These are phyloP conservation scores for Ophiostoma populinum DNA, from an alignment of 2,329 filamentous ascomycete genomes.

Conservation along the genomic window DNA sequence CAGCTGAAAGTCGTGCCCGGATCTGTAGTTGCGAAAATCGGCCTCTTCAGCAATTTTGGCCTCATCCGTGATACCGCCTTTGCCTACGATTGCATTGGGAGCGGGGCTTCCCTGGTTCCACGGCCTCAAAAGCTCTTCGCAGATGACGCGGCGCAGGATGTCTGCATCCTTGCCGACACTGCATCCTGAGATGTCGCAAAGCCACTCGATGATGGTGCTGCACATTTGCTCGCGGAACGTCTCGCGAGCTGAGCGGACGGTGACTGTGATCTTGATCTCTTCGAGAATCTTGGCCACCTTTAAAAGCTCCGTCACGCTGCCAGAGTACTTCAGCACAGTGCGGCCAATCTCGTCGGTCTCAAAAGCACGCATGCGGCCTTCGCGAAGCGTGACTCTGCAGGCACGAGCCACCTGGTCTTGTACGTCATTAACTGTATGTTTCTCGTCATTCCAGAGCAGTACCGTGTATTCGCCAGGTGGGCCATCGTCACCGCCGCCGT, in stretches of 20 bases:
- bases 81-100: constrained; percentile 59
- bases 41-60: constrained; percentile 30
- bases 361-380: constrained; percentile 59
- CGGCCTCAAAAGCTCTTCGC: constrained; percentile 74
- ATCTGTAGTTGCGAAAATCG: constrained; percentile 43
- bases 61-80: constrained; percentile 69
- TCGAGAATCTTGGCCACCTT: constrained; percentile 74
- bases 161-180: constrained; percentile 64
- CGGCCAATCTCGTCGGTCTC: constrained; percentile 82
- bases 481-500: constrained; percentile 52
- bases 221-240: constrained; percentile 98
- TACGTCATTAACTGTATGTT: constrained; percentile 88
- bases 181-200: constrained; percentile 81
- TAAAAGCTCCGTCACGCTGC: constrained; percentile 55
- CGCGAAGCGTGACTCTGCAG: constrained; percentile 53
- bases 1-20: constrained; percentile 21
- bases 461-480: constrained; percentile 63
- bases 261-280: constrained; percentile 90
- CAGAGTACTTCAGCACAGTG: constrained; percentile 63
- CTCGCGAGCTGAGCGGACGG: constrained; percentile 80
- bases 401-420: constrained; percentile 78
- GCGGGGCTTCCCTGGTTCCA: constrained; percentile 80
- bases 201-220: constrained; percentile 92
- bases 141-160: constrained; percentile 66
- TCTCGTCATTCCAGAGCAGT: constrained; percentile 95